Base-by-base conservation (phyloP, 2,329 filamentous ascomycete genomes). In the Epichloe gansuensis region DNA sequence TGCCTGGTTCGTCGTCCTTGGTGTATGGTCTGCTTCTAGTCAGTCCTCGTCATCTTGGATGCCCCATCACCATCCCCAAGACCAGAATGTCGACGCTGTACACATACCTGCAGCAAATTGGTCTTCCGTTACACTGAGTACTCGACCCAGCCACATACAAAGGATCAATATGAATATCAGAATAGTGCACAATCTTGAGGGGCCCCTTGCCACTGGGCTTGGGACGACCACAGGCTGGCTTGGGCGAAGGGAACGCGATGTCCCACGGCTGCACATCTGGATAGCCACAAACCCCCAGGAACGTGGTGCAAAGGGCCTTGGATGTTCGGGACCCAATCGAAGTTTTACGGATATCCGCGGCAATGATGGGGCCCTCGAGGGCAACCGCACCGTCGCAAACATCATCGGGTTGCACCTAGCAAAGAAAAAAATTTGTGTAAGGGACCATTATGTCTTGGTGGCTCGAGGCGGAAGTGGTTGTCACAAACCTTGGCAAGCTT, bases 111-210 rank as follows among this genome's bases (percentile, higher is more conserved):
- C 79, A 82, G 63, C 79, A 82, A 51, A 81, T 77, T 1, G 76
- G 76, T 60, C 80, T 78, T 25, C 49, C 49, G 31, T 71, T 71
- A 63, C 79, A 82, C 54, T 78, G 69, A 23, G 73, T 70, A 58
- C 70, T 79, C 6, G 75, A 68, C 0, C 78, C 79, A 2, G 70
- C 63, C 25, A 71, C 69, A 60, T 82, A 82, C 11, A 71, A 66
- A 5, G 71, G 72, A 55, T 82, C 78, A 50, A 82, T 66, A 53
- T 82, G 79, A 42, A 80, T 77, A 56, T 82, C 79, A 12, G 75
- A 79, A 61, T 77, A 76, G 58, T 82, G 79, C 25, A 80, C 75
- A 4, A 82, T 67, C 56, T 75, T 72, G 56, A 80, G 60, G 5
- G 76, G 73, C 5, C 65, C 57, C 60, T 71, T 62, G 3, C 72